Base-by-base conservation (phyloP, 768 basidiomycete species). In the Panaeolus papilionaceus region DNA sequence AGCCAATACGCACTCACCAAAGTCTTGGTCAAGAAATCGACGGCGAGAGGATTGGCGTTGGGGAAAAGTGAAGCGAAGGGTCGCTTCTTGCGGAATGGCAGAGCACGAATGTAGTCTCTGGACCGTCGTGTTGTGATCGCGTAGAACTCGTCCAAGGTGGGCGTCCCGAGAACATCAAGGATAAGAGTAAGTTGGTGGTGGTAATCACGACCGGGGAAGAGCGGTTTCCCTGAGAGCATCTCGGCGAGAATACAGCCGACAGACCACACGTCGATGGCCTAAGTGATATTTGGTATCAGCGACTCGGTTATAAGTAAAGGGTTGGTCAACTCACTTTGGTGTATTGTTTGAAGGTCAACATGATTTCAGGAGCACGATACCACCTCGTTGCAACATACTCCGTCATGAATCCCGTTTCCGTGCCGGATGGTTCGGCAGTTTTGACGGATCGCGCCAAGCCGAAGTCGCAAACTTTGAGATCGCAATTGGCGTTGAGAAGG, bases 311-410 rank as follows among this genome's bases (percentile, higher is more conserved):
- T 68, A 10, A 26, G 28, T 64, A 38, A 47, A 54, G 14, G 45
- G 78, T 78, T 81, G 39, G 14, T 38, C 28, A 14, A 68, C 79
- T 65, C 66, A 88, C 92, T 82, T 96, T 96, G 63, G 96, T 97
- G 81, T 99, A 99, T 77, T 98, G 93, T 77, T 98, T 97, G 85
- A 98, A 99, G 10, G 96, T 98, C 63, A 99, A 85, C 98, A 99
- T 99, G 81, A 99, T 96, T 78, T 99, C 98, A 0, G 98, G 98
- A 0, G 98, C 98, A 42, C 98, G 90, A 76, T 99, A 99, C 98
- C 98, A 99, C 72, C 98, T 85, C 28, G 98, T 99, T 2, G 98
- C 97, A 62, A 99, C 98, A 75, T 96, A 97, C 89, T 95, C 94
- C 1, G 95, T 97, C 95, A 96, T 95, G 82, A 95, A 96, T 5